Percentiles rank a stretch among this genome's conserved stretches.
Evolutionary conservation across 306 rosid species (phyloP).

Genomic region (Cucurbita moschata): DNA sequence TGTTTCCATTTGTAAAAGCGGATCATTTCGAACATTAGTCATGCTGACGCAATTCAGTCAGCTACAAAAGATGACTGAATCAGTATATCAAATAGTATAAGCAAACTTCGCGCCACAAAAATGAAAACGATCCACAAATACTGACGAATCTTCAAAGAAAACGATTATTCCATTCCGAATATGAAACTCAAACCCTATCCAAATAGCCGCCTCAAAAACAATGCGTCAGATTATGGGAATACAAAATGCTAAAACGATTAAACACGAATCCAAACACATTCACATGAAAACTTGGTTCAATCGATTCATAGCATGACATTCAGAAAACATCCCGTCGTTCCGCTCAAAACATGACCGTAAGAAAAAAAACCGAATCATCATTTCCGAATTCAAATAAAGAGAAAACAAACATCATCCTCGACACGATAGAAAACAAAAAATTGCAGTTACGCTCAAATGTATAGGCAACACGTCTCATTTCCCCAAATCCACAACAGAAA

Average conservation of each 20-base stretch:
- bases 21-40: conserved; percentile 26
- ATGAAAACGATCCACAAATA: not conserved
- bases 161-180: not conserved
- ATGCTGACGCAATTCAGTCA: conserved; percentile 12
- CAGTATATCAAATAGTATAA: not conserved
- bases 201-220: not conserved
- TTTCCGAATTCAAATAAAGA: not conserved
- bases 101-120: not conserved
- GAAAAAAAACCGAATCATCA: not conserved
- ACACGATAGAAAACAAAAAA: not conserved
- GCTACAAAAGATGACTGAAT: not conserved
- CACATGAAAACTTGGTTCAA: not conserved
- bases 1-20: conserved; percentile 30
- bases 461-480: not conserved
- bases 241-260: not conserved
- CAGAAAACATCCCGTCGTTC: not conserved
- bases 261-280: not conserved
- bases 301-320: not conserved
- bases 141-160: not conserved
- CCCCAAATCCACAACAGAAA: not conserved
- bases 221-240: not conserved
- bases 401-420: not conserved
- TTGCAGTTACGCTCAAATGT: not conserved
- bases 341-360: not conserved
- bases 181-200: not conserved